Evolutionary conservation across 108 stramenopile genomes (phyloP), one percentile per base, ranked within the genome.

Genomic region (Cyclotella kingstonii): DNA sequence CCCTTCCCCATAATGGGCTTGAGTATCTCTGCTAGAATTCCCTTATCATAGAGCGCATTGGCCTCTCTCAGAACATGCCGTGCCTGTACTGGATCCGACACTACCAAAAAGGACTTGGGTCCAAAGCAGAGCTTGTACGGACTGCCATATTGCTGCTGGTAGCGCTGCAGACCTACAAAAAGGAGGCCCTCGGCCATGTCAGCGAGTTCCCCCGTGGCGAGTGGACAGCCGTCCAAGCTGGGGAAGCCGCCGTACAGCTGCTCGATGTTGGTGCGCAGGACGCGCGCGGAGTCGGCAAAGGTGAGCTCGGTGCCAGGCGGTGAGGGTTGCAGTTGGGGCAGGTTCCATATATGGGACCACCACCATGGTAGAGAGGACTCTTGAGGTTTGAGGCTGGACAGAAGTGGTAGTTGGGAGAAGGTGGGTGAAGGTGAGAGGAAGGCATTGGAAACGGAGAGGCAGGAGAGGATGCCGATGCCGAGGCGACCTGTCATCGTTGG

Each of bases 101-200:
- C 80, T 47, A 98, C 97, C 48, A 96, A 66, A 73, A 98, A 98
- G 10, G 86, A 89, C 75, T 98, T 98, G 34, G 97, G 97, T 14
- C 97, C 94, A 53, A 98, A 98, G 74, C 95, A 95, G 4, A 98
- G 73, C 74, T 98, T 98, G 87, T 96, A 98, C 5, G 93, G 91
- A 26, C 79, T 80, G n/a, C 92, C 93, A 48, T 91, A 91, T 38
- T 86, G 48, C 3, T 82, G 31, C 21, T 68, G 79, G 69, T 98
- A 98, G 8, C 84, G 60, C 54, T 95, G 89, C 6, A 98, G 63
- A 0, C 97, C 97, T 38, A 98, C 79, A 78, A 94, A 96, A 77
- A 93, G 85, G 46, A 95, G 96, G 4, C 95, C 97, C 50, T 91
- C 92, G 39, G 81, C 85, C 66, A 98, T 89, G 60, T 90, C 91